Evolutionary conservation across 331 rosid species (phyloP).

Genomic region (Acacia concinna): DNA sequence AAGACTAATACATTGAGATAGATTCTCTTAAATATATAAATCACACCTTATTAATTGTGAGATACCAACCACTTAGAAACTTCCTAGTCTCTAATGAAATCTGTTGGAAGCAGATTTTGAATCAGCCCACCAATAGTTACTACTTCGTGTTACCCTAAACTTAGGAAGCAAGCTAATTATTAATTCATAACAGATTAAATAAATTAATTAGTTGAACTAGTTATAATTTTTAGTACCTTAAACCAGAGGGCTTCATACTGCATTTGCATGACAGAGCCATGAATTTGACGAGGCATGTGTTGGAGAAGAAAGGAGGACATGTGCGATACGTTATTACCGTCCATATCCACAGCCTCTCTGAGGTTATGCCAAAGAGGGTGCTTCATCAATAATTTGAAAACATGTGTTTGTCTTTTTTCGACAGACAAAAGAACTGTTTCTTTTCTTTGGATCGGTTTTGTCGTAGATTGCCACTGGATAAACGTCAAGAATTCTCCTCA

Average conservation of each 20-base stretch:
- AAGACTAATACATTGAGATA: too few species aligned
- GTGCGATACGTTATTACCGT: neutral
- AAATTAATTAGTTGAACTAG: too few species aligned
- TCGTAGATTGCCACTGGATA: conserved; percentile 23
- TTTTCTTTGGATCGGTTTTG: neutral
- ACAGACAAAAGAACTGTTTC: conserved; percentile 21
- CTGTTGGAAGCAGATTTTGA: too few species aligned
- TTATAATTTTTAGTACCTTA: neutral
- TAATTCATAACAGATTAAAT: too few species aligned
- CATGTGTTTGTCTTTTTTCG: conserved; percentile 8
- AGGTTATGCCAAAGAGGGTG: neutral
- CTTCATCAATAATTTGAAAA: neutral
- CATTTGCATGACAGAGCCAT: conserved; percentile 38
- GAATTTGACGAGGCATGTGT: conserved; percentile 33
- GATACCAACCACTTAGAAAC: too few species aligned
- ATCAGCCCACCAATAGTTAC: too few species aligned
- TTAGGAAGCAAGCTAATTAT: too few species aligned
- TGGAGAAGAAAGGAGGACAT: neutral
- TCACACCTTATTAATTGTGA: too few species aligned
- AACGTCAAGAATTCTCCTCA: neutral
- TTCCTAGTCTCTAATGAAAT: too few species aligned
- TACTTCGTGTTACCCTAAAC: too few species aligned
- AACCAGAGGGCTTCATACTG: conserved; percentile 45
- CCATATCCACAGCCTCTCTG: neutral
- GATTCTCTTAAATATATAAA: too few species aligned